Base-by-base conservation (phyloP, 73 alveolate species). In the Diophrys appendiculata region DNA sequence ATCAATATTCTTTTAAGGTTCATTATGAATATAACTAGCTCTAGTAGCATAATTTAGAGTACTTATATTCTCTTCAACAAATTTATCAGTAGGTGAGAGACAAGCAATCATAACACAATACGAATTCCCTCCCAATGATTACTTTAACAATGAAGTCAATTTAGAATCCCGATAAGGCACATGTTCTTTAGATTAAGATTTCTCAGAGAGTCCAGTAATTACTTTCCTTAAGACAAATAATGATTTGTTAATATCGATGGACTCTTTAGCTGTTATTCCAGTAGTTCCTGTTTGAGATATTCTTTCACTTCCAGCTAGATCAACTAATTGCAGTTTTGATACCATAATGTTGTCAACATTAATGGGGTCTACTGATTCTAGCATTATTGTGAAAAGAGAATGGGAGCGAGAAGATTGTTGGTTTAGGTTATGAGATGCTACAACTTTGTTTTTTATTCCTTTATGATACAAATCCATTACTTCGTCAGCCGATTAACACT, bases 231-330 rank as follows among this genome's bases (percentile, higher is more conserved):
- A 87, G 1, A 98, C 91, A 80, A 95, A 92, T 24, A 97, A 92
- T 33, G 98, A 91, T 79, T 97, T 97, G 94, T 97, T 97, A 5
- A 97, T 97, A 73, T 97, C 98, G 11, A 97, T 92, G 31, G 97
- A 89, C 90, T 97, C 99, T 78, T 97, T 94, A 28, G 82, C 78
- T 28, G 91, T 95, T 33, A 91, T 68, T 26, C 99, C 98, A 86
- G 90, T 92, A 24, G 94, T 96, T 56, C 97, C 98, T 29, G 98
- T 96, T 28, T 78, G 54, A 29, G 97, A 83, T 26, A 90, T 91
- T 65, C 99, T 76, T 71, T 97, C 99, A 80, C 98, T 88, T n/a
- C 99, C 99, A 14, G 99, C 99, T 71, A 97, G 86, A 87, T 97
- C 99, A 0, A 97, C 99, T 31, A 97, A 75, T 73, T 96, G 89